Conservation (phyloP, 768 basidiomycete genomes). For the Rhodosporidiobolus sp. region DNA sequence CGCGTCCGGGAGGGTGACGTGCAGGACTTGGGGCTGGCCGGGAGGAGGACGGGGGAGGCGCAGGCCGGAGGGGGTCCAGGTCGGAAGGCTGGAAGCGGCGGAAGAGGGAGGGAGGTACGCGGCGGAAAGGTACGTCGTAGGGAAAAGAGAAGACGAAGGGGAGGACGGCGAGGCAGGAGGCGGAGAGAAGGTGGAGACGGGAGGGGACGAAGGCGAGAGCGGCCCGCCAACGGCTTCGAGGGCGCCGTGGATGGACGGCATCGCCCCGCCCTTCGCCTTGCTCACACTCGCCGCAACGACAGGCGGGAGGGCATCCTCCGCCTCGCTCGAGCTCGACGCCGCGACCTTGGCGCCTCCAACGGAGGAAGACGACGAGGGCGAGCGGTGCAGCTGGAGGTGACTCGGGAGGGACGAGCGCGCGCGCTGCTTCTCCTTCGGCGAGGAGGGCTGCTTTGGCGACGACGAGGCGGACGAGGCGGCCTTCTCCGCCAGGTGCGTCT, state of each 20-base stretch:
- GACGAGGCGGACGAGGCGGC: neutral
- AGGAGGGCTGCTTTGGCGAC: neutral
- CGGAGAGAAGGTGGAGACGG: neutral
- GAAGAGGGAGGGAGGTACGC: neutral
- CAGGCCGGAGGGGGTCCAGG: neutral
- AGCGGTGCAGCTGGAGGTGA: neutral
- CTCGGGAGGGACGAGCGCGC: neutral
- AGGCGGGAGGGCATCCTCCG: neutral
- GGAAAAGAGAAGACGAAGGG: neutral
- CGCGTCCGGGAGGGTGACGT: neutral
- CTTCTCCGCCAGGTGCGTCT: neutral
- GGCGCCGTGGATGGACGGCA: no score
- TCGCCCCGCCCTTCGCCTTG: no score
- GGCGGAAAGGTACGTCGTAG: neutral
- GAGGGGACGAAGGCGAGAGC: neutral
- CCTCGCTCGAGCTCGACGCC: neutral
- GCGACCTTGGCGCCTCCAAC: no score
- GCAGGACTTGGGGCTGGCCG: neutral
- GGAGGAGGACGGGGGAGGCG: constrained; percentile 11
- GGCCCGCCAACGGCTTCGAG: no score
- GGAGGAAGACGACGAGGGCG: no score
- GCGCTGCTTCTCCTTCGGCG: no score
- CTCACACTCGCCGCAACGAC: no score
- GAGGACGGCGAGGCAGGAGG: neutral
- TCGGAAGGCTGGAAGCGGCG: neutral